These are phyloP conservation scores for Aspergillus cavernicola DNA, from an alignment of 495 filamentous ascomycete species.

Conservation along the genomic window DNA sequence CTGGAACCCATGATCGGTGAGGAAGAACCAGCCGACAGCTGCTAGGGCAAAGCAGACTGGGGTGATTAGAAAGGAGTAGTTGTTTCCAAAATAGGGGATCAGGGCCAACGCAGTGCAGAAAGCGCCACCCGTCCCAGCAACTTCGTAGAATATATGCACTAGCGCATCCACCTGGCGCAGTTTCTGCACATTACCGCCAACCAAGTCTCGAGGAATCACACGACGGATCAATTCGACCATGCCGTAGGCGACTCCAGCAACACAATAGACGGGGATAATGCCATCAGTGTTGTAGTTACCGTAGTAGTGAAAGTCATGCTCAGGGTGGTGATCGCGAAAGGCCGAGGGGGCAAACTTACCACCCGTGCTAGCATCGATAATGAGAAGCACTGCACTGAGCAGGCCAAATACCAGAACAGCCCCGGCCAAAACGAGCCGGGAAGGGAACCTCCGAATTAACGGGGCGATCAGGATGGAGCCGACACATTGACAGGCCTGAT, in stretches of 20 bases:
- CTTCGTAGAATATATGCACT: conserved; percentile 46
- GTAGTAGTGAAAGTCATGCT: conserved; percentile 35
- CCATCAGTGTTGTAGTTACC: conserved; percentile 39
- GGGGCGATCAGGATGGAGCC: conserved; percentile 45
- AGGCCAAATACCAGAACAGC: conserved; percentile 38
- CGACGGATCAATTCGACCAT: conserved; percentile 47
- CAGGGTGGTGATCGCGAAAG: conserved; percentile 23
- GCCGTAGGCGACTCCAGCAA: conserved; percentile 27
- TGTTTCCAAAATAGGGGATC: conserved; percentile 41
- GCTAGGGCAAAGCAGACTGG: conserved; percentile 36
- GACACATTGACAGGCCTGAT: conserved; percentile 44
- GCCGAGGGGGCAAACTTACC: conserved; percentile 28
- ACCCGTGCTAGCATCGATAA: conserved; percentile 35
- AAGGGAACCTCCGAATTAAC: conserved; percentile 37
- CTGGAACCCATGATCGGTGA: conserved; percentile 30
- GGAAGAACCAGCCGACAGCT: conserved; percentile 35
- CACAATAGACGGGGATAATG: conserved; percentile 42
- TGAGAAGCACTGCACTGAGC: conserved; percentile 28
- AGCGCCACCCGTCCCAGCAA: conserved; percentile 38
- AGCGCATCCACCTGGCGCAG: conserved; percentile 41
- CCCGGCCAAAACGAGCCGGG: conserved; percentile 31
- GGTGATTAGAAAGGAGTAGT: conserved; percentile 42
- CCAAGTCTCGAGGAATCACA: conserved; percentile 43
- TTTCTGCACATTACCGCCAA: conserved; percentile 42
- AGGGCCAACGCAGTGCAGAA: conserved; percentile 39